Conservation (phyloP, 2,329 filamentous ascomycete genomes). For the Ceratocystis alfenasii region DNA sequence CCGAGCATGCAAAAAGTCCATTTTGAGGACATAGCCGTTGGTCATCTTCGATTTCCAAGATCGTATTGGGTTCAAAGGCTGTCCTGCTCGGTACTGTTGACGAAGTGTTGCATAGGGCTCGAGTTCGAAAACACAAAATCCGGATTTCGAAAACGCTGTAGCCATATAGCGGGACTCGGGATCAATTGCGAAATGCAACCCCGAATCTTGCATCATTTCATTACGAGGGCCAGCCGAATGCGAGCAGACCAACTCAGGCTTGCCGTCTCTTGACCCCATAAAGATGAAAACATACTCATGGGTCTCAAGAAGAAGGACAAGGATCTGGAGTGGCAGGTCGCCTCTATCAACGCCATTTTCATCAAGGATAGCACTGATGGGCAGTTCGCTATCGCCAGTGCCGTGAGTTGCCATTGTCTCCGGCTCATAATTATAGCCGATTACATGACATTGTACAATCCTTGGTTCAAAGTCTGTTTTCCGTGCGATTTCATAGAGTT, state of each 20-base stretch:
- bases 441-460: conserved; percentile 66
- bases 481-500: conserved; percentile 61
- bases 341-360: conserved; percentile 19
- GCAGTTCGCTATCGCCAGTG: neutral
- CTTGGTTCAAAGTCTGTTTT: conserved; percentile 67
- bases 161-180: conserved; percentile 58
- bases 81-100: conserved; percentile 35
- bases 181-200: conserved; percentile 62
- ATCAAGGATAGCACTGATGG: conserved; percentile 14
- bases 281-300: conserved; percentile 69
- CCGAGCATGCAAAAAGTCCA: conserved; percentile 72
- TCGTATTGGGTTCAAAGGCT: conserved; percentile 48
- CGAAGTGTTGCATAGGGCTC: conserved; percentile 43
- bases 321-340: conserved; percentile 59
- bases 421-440: conserved; percentile 38
- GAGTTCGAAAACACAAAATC: conserved; percentile 61
- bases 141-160: conserved; percentile 56
- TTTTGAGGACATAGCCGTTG: conserved; percentile 65
- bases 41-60: conserved; percentile 36
- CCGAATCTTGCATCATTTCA: conserved; percentile 41
- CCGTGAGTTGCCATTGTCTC: neutral
- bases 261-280: conserved; percentile 39
- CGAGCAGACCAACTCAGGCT: conserved; percentile 49
- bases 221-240: conserved; percentile 47
- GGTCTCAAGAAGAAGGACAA: conserved; percentile 64